Evolutionary conservation across 805 yeast species (phyloP).

Genomic region (Candida golubevii): DNA sequence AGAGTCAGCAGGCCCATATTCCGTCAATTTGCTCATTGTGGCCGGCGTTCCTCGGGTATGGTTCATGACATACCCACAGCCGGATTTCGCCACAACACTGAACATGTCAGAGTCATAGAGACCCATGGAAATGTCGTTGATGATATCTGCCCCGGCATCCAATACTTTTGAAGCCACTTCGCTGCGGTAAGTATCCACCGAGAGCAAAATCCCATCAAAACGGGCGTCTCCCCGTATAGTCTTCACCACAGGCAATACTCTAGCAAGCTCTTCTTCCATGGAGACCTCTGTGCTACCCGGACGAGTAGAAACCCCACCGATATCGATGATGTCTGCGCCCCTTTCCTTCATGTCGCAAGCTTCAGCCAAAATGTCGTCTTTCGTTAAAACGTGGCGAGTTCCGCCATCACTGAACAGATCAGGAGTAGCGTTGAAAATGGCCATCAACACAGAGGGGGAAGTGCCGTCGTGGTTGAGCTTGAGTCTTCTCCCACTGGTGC

Average conservation of each 20-base stretch:
- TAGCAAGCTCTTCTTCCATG: slow-evolving; percentile 58
- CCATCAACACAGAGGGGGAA: slow-evolving; percentile 72
- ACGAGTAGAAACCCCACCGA: slow-evolving; percentile 91
- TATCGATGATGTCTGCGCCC: slow-evolving; percentile 77
- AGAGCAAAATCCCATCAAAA: slow-evolving; percentile 48
- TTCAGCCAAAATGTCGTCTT: slow-evolving; percentile 39
- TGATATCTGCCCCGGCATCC: slow-evolving; percentile 78
- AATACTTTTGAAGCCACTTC: slow-evolving; percentile 68
- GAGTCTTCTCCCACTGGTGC: slow-evolving; percentile 10
- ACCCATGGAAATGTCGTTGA: slow-evolving; percentile 90
- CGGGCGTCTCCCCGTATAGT: slow-evolving; percentile 47
- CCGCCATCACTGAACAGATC: slow-evolving; percentile 97
- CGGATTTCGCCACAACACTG: slow-evolving; percentile 59
- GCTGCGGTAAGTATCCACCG: slow-evolving; percentile 86
- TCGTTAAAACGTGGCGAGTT: slow-evolving; percentile 22
- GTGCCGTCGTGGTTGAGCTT: slow-evolving; percentile 44
- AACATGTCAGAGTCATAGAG: slow-evolving; percentile 62
- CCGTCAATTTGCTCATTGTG: slow-evolving; percentile 61
- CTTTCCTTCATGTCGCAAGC: slow-evolving; percentile 48
- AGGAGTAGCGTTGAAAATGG: slow-evolving; percentile 83
- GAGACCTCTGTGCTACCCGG: slow-evolving; percentile 71
- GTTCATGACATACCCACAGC: slow-evolving; percentile 74
- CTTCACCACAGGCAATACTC: slow-evolving; percentile 69
- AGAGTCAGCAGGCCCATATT: slow-evolving; percentile 41
- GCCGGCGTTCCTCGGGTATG: slow-evolving; percentile 82